Evolutionary conservation across 2,329 filamentous ascomycete species (phyloP).

Genomic region (Zymoseptoria pseudotritici): DNA sequence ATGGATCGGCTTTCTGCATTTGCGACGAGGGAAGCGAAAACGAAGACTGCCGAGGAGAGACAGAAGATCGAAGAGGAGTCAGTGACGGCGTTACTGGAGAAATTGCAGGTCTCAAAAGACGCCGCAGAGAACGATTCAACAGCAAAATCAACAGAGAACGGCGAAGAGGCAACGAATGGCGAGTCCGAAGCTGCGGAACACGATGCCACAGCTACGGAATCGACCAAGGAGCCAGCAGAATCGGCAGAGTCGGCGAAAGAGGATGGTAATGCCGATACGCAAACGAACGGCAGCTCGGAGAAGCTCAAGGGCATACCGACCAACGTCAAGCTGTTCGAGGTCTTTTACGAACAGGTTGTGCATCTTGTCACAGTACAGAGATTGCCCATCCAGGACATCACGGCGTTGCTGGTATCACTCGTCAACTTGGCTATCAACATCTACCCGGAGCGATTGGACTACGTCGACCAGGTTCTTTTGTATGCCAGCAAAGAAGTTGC

Average conservation of each 20-base stretch:
- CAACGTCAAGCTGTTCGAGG: conserved; percentile 85
- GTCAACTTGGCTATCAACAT: conserved; percentile 92
- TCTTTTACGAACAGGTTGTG: conserved; percentile 94
- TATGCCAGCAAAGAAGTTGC: conserved; percentile 81
- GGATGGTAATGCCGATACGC: conserved; percentile 20
- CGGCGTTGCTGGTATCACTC: conserved; percentile 87
- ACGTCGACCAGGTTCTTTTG: conserved; percentile 86
- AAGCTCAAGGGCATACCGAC: conserved; percentile 56
- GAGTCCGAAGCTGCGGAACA: conserved; percentile 14
- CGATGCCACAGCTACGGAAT: conserved; percentile 25
- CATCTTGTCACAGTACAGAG: conserved; percentile 86
- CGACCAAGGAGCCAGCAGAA: conserved; percentile 15
- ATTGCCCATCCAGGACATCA: conserved; percentile 87
- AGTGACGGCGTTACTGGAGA: conserved; percentile 67
- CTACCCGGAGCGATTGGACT: conserved; percentile 86
- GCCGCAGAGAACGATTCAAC: conserved; percentile 24
- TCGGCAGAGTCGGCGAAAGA: conserved; percentile 20
- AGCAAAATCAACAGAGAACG: conserved; percentile 21
- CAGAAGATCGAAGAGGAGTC: conserved; percentile 79
- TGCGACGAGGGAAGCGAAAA: conserved; percentile 77
- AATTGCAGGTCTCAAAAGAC: conserved; percentile 62
- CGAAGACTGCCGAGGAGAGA: conserved; percentile 61
- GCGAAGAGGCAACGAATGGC: conserved; percentile 20
- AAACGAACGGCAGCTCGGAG: conserved; percentile 36
- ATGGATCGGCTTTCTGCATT: conserved; percentile 96